Evolutionary conservation across 345 rosid genomes (phyloP).

Genomic region (Fremontodendron californicum): DNA sequence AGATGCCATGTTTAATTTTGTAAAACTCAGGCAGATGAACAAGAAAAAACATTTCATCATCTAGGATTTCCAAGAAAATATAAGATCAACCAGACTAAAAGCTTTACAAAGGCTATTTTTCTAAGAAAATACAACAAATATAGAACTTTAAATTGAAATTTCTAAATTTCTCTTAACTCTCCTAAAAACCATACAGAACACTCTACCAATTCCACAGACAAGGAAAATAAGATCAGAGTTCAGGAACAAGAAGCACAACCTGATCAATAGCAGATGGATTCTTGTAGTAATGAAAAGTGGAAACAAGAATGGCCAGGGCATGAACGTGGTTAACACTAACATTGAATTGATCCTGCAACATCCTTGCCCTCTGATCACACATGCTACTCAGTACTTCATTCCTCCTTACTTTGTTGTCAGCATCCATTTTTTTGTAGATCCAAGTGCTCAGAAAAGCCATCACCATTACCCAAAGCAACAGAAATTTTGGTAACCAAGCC

Average conservation of each 20-base stretch:
- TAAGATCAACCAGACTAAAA: constrained; percentile 1
- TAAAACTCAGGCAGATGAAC: background rate
- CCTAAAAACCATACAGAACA: background rate
- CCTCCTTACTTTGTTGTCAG: constrained; percentile 55
- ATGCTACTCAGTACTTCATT: constrained; percentile 71
- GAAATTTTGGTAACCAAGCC: constrained; percentile 57
- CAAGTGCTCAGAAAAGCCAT: constrained; percentile 39
- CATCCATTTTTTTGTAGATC: constrained; percentile 61
- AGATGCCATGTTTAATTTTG: background rate
- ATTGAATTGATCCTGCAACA: constrained; percentile 95
- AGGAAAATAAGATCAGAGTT: background rate
- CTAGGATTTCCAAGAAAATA: background rate
- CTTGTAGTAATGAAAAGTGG: constrained; percentile 90
- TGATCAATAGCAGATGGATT: constrained; percentile 96
- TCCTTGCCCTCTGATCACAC: constrained; percentile 97
- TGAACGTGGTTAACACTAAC: constrained; percentile 98
- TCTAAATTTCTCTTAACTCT: background rate
- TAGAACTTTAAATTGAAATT: background rate
- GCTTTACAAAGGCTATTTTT: background rate
- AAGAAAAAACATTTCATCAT: background rate
- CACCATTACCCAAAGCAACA: constrained; percentile 53
- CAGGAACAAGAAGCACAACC: constrained; percentile 38
- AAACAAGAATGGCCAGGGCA: constrained; percentile 92
- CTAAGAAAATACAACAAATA: background rate
- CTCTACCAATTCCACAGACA: background rate